Evolutionary conservation across 1,284 basidiomycete genomes (phyloP).

Genomic region (Lentinula novae-zelandiae): DNA sequence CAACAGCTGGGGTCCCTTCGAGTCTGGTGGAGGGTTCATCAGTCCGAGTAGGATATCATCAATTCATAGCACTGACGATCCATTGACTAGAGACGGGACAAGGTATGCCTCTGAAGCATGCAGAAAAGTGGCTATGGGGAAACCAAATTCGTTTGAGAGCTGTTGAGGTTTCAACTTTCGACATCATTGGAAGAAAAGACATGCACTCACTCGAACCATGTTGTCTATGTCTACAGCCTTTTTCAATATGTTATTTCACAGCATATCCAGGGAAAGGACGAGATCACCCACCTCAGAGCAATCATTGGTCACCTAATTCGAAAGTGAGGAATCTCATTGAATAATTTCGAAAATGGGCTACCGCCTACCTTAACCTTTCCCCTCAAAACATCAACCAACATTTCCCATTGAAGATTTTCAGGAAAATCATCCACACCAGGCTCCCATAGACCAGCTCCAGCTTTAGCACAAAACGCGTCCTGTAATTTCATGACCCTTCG

Average conservation of each 20-base stretch:
- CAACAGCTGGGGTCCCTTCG: conserved; percentile 51
- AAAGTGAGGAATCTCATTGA: neutral
- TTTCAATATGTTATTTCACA: neutral
- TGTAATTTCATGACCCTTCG: conserved; percentile 67
- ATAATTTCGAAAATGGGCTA: neutral
- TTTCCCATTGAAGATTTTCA: conserved; percentile 73
- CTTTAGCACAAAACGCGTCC: conserved; percentile 65
- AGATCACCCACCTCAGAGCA: conserved; percentile 44
- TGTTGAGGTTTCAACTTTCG: conserved; percentile 25
- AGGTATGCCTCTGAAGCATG: conserved; percentile 78
- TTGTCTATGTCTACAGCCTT: conserved; percentile 79
- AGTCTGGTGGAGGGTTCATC: conserved; percentile 21
- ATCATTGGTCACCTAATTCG: conserved; percentile 49
- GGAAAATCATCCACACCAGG: conserved; percentile 54
- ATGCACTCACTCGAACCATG: conserved; percentile 54
- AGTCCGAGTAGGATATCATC: conserved; percentile 21
- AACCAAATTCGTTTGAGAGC: conserved; percentile 75
- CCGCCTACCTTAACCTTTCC: conserved; percentile 67
- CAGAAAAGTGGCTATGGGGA: conserved; percentile 67
- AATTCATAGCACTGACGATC: conserved; percentile 37
- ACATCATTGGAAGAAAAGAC: neutral
- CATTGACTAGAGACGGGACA: conserved; percentile 67
- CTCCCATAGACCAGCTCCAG: conserved; percentile 57
- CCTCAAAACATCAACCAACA: conserved; percentile 78
- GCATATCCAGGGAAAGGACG: neutral